Conservation (phyloP, 140 eudicot genomes). For the Senecio squalidus region DNA sequence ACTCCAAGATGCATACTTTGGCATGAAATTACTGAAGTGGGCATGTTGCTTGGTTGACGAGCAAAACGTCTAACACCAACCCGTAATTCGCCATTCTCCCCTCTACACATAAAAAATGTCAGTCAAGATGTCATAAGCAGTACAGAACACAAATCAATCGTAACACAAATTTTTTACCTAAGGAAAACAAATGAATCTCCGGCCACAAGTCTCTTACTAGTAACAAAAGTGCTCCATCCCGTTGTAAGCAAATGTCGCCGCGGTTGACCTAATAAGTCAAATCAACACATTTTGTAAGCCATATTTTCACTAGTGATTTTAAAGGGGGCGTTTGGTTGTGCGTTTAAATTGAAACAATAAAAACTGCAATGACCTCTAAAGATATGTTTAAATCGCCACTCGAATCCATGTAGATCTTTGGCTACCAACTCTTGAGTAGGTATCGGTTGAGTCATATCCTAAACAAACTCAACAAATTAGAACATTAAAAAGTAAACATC, state of each 20-base stretch:
- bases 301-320: too few species aligned
- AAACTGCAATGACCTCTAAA: conserved; percentile 80
- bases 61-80: conserved; percentile 79
- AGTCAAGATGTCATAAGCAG: not conserved
- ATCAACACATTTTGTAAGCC: too few species aligned
- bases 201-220: conserved; percentile 78
- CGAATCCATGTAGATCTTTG: conserved; percentile 75
- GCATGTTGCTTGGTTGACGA: conserved; percentile 67
- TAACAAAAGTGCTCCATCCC: conserved; percentile 96
- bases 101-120: conserved; percentile 38
- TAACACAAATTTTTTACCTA: too few species aligned
- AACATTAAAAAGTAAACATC: not conserved
- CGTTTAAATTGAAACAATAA: too few species aligned
- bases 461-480: not conserved
- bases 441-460: conserved; percentile 79
- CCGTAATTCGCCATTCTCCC: conserved; percentile 75
- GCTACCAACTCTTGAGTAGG: conserved; percentile 93
- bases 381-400: conserved; percentile 88
- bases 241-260: conserved; percentile 94
- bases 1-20: conserved; percentile 99
- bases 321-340: too few species aligned
- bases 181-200: conserved; percentile 91
- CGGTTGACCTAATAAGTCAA: conserved; percentile 73
- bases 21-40: conserved; percentile 89
- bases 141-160: not conserved